Conservation (phyloP, 352 stramenopile genomes). For the Pythium sp. region DNA sequence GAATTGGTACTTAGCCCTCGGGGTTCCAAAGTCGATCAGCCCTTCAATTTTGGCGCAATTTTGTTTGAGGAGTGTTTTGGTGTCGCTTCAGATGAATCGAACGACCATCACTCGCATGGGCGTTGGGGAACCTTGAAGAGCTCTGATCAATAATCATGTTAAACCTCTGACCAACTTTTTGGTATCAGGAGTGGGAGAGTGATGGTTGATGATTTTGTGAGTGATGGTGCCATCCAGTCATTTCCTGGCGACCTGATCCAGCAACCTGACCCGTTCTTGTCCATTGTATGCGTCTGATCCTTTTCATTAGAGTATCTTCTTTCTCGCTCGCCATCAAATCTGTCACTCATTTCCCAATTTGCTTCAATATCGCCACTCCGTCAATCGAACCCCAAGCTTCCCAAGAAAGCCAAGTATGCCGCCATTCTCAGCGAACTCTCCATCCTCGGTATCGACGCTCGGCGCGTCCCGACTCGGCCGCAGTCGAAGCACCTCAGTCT, state of each 20-base stretch:
- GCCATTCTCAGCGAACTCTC: constrained; percentile 5
- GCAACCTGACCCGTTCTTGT: not conserved
- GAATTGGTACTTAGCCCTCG: no score
- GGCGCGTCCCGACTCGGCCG: not conserved
- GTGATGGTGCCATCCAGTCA: not conserved
- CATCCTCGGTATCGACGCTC: constrained; percentile 7
- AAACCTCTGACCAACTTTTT: not conserved
- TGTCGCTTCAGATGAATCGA: not conserved
- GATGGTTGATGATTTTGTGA: not conserved
- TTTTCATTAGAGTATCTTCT: not conserved
- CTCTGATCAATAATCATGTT: not conserved
- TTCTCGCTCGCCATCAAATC: not conserved
- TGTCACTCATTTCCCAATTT: not conserved
- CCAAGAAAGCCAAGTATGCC: constrained; percentile 4
- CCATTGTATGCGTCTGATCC: not conserved
- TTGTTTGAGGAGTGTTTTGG: not conserved
- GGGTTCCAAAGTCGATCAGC: not conserved
- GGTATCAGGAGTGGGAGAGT: not conserved
- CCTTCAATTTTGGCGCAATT: not conserved
- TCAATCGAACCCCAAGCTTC: not conserved
- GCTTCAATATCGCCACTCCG: not conserved
- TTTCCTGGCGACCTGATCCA: not conserved
- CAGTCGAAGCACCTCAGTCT: constrained; percentile 2
- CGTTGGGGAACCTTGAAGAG: not conserved
- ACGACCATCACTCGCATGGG: not conserved